phyloP scores from a whole-genome alignment of 176 grass and related monocot genomes.

The Thinopyrum elongatum region DNA sequence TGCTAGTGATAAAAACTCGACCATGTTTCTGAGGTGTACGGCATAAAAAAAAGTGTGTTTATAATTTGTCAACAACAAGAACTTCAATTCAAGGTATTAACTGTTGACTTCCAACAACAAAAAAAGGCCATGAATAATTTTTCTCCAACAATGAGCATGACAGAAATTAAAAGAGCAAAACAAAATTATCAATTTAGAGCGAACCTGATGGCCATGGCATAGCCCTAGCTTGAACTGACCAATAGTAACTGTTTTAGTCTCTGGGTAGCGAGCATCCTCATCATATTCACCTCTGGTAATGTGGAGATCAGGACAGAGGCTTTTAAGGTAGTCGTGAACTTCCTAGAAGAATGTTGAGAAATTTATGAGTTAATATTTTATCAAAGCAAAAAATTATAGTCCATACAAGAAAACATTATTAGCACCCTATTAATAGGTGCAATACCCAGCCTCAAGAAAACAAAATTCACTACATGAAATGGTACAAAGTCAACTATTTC shows the following conservation, averaged over 20 bases:
- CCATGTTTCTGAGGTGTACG: neutral
- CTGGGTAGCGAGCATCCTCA: constrained; percentile 90
- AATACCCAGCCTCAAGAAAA: neutral
- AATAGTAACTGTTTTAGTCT: constrained; percentile 92
- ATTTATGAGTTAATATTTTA: neutral
- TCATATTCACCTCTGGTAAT: constrained; percentile 94
- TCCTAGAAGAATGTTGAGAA: constrained; percentile 48
- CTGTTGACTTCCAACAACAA: neutral
- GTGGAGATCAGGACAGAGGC: constrained; percentile 96
- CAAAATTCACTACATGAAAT: neutral
- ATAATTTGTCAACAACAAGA: neutral
- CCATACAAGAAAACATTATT: constrained; percentile 11
- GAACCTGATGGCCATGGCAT: constrained; percentile 97
- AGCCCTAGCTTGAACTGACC: constrained; percentile 98
- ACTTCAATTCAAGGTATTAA: neutral
- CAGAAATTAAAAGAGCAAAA: constrained; percentile 10
- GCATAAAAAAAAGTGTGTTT: neutral
- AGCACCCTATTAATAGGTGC: neutral
- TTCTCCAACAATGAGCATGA: neutral
- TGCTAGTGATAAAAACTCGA: neutral
- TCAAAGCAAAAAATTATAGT: neutral
- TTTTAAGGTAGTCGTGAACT: constrained; percentile 97
- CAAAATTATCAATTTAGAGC: constrained; percentile 6
- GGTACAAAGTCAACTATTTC: neutral
- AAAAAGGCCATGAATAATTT: neutral